These are phyloP conservation scores for Yamadazyma triangularis DNA, from an alignment of 1,139 yeast species.

Conservation along the genomic window DNA sequence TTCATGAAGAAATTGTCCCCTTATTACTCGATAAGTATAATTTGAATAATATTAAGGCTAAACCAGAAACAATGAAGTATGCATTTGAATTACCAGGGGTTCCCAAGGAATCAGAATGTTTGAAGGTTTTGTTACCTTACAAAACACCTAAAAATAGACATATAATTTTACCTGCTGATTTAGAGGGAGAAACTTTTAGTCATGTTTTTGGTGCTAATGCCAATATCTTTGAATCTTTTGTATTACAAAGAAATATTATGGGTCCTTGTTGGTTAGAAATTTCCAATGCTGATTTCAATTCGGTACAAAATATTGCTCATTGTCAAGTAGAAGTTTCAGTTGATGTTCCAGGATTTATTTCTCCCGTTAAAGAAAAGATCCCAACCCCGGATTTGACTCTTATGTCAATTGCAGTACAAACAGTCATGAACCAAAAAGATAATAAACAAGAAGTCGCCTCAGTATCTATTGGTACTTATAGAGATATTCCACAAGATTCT, in stretches of 20 bases:
- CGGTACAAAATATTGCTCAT: slow-evolving; percentile 69
- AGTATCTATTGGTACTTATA: slow-evolving; percentile 68
- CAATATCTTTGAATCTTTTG: slow-evolving; percentile 79
- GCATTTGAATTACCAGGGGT: slow-evolving; percentile 83
- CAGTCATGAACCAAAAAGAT: slow-evolving; percentile 64
- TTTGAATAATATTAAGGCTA: slow-evolving; percentile 59
- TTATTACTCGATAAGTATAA: slow-evolving; percentile 60
- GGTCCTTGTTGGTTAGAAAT: slow-evolving; percentile 97
- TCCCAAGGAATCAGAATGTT: slow-evolving; percentile 76
- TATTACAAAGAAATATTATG: slow-evolving; percentile 77
- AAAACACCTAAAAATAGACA: slow-evolving; percentile 51
- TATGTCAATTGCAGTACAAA: slow-evolving; percentile 74
- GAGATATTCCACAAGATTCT: slow-evolving; percentile 65
- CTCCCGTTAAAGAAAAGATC: slow-evolving; percentile 46
- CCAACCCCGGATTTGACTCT: slow-evolving; percentile 53
- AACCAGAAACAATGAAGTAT: slow-evolving; percentile 71
- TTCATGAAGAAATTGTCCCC: slow-evolving; percentile 73
- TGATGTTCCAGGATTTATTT: slow-evolving; percentile 43
- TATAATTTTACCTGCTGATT: slow-evolving; percentile 52
- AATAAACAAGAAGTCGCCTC: slow-evolving; percentile 87
- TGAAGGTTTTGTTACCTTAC: slow-evolving; percentile 74
- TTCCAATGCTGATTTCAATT: slow-evolving; percentile 54
- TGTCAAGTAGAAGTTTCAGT: slow-evolving; percentile 73
- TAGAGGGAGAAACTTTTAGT: slow-evolving; percentile 72
- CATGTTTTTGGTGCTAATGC: slow-evolving; percentile 80